A percentile compares a stretch with the other conserved stretches of the same genome.
phyloP scores from a whole-genome alignment of 2,329 filamentous ascomycete genomes.

The Scytalidium lignicola region DNA sequence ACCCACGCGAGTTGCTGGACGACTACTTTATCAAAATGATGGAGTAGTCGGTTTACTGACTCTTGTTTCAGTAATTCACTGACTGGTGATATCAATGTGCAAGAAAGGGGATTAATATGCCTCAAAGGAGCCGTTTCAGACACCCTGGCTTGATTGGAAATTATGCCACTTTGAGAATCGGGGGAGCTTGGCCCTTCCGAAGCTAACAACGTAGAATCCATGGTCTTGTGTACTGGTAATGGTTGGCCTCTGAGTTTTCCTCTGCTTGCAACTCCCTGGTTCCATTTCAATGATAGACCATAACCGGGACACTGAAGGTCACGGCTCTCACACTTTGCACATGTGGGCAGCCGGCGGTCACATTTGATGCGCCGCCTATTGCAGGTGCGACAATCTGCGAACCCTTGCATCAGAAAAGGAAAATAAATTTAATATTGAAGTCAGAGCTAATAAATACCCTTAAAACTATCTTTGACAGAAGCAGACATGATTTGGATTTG shows the following conservation, averaged over 20 bases:
- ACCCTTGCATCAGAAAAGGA: not conserved
- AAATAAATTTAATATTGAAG: not conserved
- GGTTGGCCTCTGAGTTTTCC: slow-evolving; percentile 1
- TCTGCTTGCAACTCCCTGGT: slow-evolving; percentile 24
- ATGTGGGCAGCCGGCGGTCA: slow-evolving; percentile 29
- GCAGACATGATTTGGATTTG: no score
- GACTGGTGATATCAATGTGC: not conserved
- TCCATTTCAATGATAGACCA: slow-evolving; percentile 28
- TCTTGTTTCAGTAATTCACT: slow-evolving; percentile 1
- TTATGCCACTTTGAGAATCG: no score
- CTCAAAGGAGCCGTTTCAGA: not conserved
- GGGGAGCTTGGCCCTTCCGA: no score
- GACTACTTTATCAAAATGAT: slow-evolving; percentile 3
- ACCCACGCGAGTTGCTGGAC: slow-evolving; percentile 3
- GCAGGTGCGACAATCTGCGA: slow-evolving; percentile 30
- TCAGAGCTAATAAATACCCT: not conserved
- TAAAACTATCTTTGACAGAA: not conserved
- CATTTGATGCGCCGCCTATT: slow-evolving; percentile 31
- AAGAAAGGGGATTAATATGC: not conserved
- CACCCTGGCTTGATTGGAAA: no score
- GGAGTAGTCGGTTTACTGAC: not conserved
- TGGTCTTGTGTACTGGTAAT: not conserved
- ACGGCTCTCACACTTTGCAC: slow-evolving; percentile 31
- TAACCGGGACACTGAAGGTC: slow-evolving; percentile 30
- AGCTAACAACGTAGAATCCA: no score